phyloP scores from a whole-genome alignment of 2,329 filamentous ascomycete species.

The Verticillium longisporum region DNA sequence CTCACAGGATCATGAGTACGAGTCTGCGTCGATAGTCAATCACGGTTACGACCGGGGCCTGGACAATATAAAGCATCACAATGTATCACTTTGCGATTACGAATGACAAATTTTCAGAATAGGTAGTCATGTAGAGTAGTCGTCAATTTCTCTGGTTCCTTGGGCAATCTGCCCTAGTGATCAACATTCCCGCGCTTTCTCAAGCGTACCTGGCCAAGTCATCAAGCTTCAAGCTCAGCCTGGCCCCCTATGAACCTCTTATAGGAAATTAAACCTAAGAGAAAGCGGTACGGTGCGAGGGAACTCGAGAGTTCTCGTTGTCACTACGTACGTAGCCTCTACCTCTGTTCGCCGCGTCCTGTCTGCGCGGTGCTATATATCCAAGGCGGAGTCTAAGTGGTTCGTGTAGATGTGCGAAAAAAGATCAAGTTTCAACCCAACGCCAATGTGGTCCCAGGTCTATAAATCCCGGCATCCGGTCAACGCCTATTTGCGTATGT shows the following conservation, averaged over 20 bases:
- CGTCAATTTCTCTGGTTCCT: neutral
- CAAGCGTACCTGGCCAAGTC: neutral
- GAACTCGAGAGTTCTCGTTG: neutral
- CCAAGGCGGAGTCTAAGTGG: conserved; percentile 7
- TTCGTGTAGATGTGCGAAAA: neutral
- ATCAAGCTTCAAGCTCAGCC: neutral
- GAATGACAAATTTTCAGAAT: too few species aligned
- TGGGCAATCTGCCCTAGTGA: neutral
- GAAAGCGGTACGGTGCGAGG: neutral
- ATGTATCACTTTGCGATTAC: too few species aligned
- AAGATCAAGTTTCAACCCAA: conserved; percentile 8
- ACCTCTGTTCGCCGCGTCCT: conserved; percentile 1
- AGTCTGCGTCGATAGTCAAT: too few species aligned
- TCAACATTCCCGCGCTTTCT: neutral
- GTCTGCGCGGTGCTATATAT: conserved; percentile 1
- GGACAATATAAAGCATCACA: too few species aligned
- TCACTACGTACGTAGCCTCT: neutral
- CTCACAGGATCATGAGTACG: too few species aligned
- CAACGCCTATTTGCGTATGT: neutral
- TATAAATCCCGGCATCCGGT: conserved; percentile 7
- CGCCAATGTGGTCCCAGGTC: conserved; percentile 4
- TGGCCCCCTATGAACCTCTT: neutral
- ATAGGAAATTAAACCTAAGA: conserved; percentile 5
- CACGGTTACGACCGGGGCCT: too few species aligned
- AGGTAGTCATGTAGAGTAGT: neutral